Evolutionary conservation across 2,329 filamentous ascomycete species (phyloP), one percentile per base, ranked within the genome.

Genomic region (Chlorencoelia australis): DNA sequence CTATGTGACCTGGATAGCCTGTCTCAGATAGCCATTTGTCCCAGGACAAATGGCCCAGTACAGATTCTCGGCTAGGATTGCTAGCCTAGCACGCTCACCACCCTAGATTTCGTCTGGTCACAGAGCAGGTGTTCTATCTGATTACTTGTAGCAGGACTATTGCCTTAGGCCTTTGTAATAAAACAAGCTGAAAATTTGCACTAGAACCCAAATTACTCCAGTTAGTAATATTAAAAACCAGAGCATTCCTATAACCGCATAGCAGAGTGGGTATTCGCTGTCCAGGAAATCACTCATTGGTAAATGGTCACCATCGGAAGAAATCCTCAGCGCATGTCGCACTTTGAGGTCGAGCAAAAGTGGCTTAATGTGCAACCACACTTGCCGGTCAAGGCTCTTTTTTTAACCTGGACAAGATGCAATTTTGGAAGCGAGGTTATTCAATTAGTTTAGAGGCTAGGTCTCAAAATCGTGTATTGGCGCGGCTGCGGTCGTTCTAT

Each of bases 1-100:
- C 32, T 34, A 36, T 36, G 29, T 30, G 16, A 36, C 25, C 26
- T 36, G 14, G 33, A 36, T 36, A 18, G 33, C 30, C 33, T 29
- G 33, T 36, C 33, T 26, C 14, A 16, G 25, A 36, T n/a, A 14
- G 5, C 20, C 20, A 25, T 30, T 30, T 30, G 14, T 30, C 14
- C 30, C 28, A 30, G 28, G 30, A 32, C n/a, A 32, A 24, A 24
- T 11, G 21, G 11, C 7, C 21, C 21, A 24, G 21, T 7, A 24
- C 21, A 24, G 21, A 24, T 24, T 24, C 21, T 24, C 21, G 21
- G 21, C 16, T 31, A 19, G 29, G 16, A 19, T 16, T 17, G 29
- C 29, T 10, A n/a, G 19, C 29, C 29, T 13, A 31, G 16, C 29
- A 31, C 29, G 29, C 29, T 19, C 13, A 31, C 13, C 29, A 31